Base-by-base conservation (phyloP, 306 rosid genomes). In the Rosa persica region DNA sequence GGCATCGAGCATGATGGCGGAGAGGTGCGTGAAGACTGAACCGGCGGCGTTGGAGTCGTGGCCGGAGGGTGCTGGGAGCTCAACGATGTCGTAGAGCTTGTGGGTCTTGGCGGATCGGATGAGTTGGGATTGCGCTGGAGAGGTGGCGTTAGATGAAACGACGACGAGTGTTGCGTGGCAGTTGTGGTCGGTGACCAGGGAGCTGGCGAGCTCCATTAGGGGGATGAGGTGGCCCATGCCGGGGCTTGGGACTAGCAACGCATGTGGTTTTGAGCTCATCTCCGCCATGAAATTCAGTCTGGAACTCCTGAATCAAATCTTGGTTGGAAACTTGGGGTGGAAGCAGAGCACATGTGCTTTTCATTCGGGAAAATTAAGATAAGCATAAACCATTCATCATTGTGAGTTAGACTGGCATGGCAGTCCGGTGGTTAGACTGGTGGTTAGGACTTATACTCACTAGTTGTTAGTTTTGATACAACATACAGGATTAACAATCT, bases 1-100 rank as follows among this genome's bases (percentile, higher is more conserved):
- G 19, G 77, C 10, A 8, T 78, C 76, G 8, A 87, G 85, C 91
- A 87, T 85, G 15, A 39, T 47, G 2, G 79, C 40, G 6, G 58
- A 17, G 8, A 87, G 61, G 11, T 47, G 83, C 4, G 83, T 23
- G 15, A 23, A 0, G 3, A 76, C 23, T 3, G 62, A 19, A 4
- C 49, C 8, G 36, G 70, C 74, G 12, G 74, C 1, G 30, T 75
- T 67, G 12, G n/a, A 8, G 51, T 46, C 36, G 36, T 75, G 74
- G 62, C 16, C 49, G 4, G 82, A 62, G 72, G 78, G 67, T 0
- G 68, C 47, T 12, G 85, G 89, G 49, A 89, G 84, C 3, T 75
- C 38, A 8, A 87, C 48, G 72, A 89, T 6, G 83, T 85, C 52
- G 60, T 51, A 78, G 80, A 72, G 80, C 8, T 61, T 64, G 6